These are phyloP conservation scores for Stephania yunnanensis DNA, from an alignment of 164 flowering plant species.

Conservation along the genomic window DNA sequence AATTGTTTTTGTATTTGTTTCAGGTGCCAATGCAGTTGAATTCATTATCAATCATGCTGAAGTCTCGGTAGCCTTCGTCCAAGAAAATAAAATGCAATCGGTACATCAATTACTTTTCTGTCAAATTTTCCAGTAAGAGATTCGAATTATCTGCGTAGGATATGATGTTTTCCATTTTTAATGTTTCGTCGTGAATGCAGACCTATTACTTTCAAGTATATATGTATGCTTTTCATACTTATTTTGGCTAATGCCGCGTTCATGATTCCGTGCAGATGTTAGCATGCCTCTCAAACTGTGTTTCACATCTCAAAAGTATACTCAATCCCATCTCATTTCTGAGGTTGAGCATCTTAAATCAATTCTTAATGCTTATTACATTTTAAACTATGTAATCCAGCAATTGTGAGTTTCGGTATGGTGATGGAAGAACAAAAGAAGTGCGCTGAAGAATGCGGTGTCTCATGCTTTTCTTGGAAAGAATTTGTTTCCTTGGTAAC, in stretches of 20 bases:
- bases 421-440: constrained; percentile 49
- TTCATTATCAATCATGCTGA: constrained; percentile 96
- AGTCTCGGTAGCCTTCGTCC: constrained; percentile 77
- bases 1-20: background rate
- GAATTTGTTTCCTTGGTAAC: constrained; percentile 62
- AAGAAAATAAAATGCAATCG: constrained; percentile 66
- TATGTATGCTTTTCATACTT: background rate
- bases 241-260: too few species aligned
- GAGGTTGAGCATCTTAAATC: background rate
- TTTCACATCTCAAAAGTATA: constrained; percentile 67
- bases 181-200: background rate
- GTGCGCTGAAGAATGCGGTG: constrained; percentile 67
- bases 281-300: constrained; percentile 56
- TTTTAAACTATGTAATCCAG: constrained; percentile 32
- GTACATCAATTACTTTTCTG: constrained; percentile 34
- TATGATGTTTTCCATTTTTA: background rate
- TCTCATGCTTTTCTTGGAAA: constrained; percentile 83
- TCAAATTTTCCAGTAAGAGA: background rate
- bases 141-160: background rate
- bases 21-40: constrained; percentile 93
- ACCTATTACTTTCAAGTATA: background rate
- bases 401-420: constrained; percentile 82
- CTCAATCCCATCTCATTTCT: constrained; percentile 1
- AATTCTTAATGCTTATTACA: background rate
- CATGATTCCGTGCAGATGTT: constrained; percentile 55